Evolutionary conservation across 805 yeast genomes (phyloP).

Genomic region (Yarrowia sp.): DNA sequence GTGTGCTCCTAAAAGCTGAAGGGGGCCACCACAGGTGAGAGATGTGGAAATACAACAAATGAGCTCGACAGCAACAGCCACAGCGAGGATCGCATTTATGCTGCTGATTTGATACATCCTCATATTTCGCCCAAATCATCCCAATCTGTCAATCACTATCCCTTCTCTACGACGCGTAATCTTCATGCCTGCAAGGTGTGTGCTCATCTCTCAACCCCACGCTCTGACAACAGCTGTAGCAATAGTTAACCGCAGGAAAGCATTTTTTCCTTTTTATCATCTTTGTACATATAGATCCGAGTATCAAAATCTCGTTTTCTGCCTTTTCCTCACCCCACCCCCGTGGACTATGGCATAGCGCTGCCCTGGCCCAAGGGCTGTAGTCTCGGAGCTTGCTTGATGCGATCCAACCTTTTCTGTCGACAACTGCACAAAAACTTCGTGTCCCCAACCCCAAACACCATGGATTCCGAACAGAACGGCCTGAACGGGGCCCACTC

Average conservation of each 20-base stretch:
- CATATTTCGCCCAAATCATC: not conserved
- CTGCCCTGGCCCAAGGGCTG: conserved; percentile 28
- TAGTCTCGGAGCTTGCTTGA: conserved; percentile 37
- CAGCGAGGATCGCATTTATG: no score
- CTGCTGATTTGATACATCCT: no score
- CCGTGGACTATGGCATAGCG: conserved; percentile 12
- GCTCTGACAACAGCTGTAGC: not conserved
- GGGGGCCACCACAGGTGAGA: no score
- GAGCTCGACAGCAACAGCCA: no score
- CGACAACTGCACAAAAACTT: conserved; percentile 37
- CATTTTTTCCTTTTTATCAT: no score
- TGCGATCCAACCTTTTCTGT: conserved; percentile 39
- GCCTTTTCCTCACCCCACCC: not conserved
- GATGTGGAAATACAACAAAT: no score
- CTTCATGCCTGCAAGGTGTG: conserved; percentile 26
- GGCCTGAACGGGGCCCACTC: conserved; percentile 29
- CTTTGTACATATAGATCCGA: no score
- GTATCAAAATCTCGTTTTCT: no score
- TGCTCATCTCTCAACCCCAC: conserved; percentile 7
- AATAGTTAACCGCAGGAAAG: no score
- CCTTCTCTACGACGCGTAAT: conserved; percentile 18
- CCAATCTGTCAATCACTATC: not conserved
- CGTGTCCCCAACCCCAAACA: conserved; percentile 36
- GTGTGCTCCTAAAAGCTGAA: no score
- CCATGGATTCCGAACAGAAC: conserved; percentile 32